Evolutionary conservation across 169 alveolate genomes (phyloP), one percentile per base, ranked within the genome.

Genomic region (Eimeria brunetti): DNA sequence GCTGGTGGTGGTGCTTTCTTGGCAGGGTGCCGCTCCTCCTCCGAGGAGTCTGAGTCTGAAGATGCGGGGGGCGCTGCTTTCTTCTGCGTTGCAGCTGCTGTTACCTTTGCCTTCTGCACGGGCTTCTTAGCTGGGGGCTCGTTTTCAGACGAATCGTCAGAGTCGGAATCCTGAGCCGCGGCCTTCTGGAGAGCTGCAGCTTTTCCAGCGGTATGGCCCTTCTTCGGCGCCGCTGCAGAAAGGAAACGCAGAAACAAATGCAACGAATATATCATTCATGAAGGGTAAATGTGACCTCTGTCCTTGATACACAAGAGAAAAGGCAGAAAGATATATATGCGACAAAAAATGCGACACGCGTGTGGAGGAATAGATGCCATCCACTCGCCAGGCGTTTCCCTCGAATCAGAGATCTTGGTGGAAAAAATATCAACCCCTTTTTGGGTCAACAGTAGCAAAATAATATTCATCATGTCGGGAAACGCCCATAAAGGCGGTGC

Each of bases 401-500:
- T 8, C 51, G 38, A 9, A 49, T 85, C 92, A 85, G 92, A 85
- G 92, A 85, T 85, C 92, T 85, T 85, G 92, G 92, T 85, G 92
- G 92, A 85, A 49, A 51, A 62, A 85, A 85, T 85, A 56, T 85
- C 92, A 85, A 56, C 33, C 92, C 92, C 92, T 46, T 0, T 49
- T 30, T 11, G 60, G 92, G 92, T 85, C 92, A 60, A 85, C 51
- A 85, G 92, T 85, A 85, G 92, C 92, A 85, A 85, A 85, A 85
- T 8, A 1, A 22, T 6, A 33, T 41, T 85, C 81, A 60, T 85
- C 92, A 85, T n/a, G 75, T 0, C n/a, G 44, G 73, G 64, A 49
- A 78, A 27, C 64, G 88, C 88, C 88, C 62, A 27, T 2, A 2
- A 11, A 0, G 16, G 4, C 11, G 16, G 38, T 20, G 22, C 36